Base-by-base conservation (phyloP, 2,329 filamentous ascomycete species). In the Pseudogymnoascus sp. region DNA sequence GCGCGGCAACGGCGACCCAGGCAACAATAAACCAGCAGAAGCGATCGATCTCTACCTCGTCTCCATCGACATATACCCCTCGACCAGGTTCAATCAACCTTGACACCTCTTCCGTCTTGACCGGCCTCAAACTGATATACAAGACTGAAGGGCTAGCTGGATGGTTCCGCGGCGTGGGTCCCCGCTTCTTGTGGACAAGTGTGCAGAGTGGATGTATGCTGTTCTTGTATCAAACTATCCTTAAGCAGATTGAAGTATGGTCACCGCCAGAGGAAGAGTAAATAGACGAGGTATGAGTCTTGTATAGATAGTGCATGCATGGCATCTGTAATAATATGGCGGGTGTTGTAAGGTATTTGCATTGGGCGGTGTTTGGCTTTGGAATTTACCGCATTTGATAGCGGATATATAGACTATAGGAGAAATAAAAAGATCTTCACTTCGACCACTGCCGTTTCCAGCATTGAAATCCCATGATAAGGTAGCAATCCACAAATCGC, bases 161-260 rank as follows among this genome's bases (percentile, higher is more conserved):
- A 1, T 96, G 91, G 87, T 99, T 99, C 77, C 86, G 95, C 64
- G 95, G 95, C 25, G 93, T 99, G 1, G 93, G 93, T 0, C 95
- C 95, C 1, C 85, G 95, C 62, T 89, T 89, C 64, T 91, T 97
- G 12, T 99, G 95, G 95, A 99, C 95, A 21, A 96, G 93, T 72
- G 91, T 97, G 64, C 95, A 99, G 79, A 96, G 90, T 72, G 90
- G 93, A 44, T 96, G 91, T 68, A 97, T 97, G 93, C 81, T 97
- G 73, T 93, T 97, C 70, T 80, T 97, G 74, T 97, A 97, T 75
- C 93, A 97, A 78, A 89, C 88, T 65, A 80, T 97, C 63, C 78
- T 97, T 73, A 87, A 89, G 71, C 85, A 88, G 76, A 82, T 97
- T 68, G 89, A 93, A 63, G 69, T 75, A 42, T 77, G 78, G 37